Evolutionary conservation across 2,329 filamentous ascomycete genomes (phyloP), one percentile per base, ranked within the genome.

Genomic region (Ceratocystis colombiana): DNA sequence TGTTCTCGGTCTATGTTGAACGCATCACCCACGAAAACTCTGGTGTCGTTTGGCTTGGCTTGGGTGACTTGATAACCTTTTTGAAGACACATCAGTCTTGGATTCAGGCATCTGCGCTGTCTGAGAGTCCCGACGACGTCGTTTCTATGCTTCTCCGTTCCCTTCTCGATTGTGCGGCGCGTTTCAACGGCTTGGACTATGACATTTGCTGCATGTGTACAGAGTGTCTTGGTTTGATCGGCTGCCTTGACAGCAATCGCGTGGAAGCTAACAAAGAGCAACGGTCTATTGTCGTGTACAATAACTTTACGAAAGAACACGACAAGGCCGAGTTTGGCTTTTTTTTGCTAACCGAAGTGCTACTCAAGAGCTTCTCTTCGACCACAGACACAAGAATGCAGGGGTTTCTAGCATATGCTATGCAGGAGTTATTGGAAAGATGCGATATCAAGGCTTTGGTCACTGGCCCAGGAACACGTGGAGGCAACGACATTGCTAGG

Each of bases 281-380:
- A 70, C 86, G 84, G 69, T 88, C 90, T n/a, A 88, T 96, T 64
- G 84, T 97, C 28, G 85, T 97, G 62, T 76, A 92, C 46, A 88
- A 89, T 63, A 97, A 99, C 73, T 97, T 99, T 71, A 84, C 88
- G 57, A 82, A 84, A 59, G 80, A 84, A 17, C 83, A 84, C 63
- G 93, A 99, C 73, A 89, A 87, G 0, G 87, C 90, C 17, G 86
- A 94, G 69, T 99, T 97, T 74, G 84, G 90, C 6, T 80, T 94
- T 50, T 91, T 92, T 71, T 80, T 96, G 61, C 80, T 99, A 17
- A 88, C 96, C 71, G 83, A 95, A 72, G 88, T 96, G 6, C 79
- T 99, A 10, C 90, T 97, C 30, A 91, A 92, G 68, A 88, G 92
- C 0, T 99, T 99, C 72, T 79, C 96, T 55, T 96, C 93, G 0